Evolutionary conservation across 139 green algal species (phyloP).

Genomic region (Tetradesmus lagerheimii): DNA sequence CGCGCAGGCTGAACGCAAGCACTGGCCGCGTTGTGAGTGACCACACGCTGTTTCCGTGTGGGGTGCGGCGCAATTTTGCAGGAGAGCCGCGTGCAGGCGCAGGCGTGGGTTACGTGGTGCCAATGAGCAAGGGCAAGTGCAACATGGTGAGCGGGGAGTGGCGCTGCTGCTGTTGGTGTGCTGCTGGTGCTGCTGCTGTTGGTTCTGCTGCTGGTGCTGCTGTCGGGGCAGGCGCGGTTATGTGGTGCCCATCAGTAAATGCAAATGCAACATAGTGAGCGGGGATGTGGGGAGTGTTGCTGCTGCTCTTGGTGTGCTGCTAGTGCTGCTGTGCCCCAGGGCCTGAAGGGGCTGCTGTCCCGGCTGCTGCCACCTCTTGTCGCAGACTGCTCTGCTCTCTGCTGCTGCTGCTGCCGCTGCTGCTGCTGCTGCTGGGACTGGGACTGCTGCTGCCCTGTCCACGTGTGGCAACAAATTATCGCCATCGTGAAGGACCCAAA

Average conservation of each 20-base stretch:
- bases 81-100: background rate
- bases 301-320: too few species aligned
- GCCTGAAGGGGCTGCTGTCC: background rate
- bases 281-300: too few species aligned
- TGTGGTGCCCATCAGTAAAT: background rate
- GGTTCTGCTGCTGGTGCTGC: too few species aligned
- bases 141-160: background rate
- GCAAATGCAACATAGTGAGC: constrained; percentile 10
- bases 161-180: too few species aligned
- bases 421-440: background rate
- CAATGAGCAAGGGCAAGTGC: background rate
- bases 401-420: background rate
- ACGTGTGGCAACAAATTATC: too few species aligned
- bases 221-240: background rate
- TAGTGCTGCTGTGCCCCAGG: background rate
- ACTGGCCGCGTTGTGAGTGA: constrained; percentile 3
- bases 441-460: background rate
- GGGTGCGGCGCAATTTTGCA: constrained; percentile 4
- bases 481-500: too few species aligned
- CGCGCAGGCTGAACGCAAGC: constrained; percentile 24
- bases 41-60: background rate
- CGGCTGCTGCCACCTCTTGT: background rate
- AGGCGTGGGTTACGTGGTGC: constrained; percentile 17
- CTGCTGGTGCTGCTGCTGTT: too few species aligned
- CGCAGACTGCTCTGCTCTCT: background rate